phyloP scores from a whole-genome alignment of 306 rosid genomes.

The Urtica urens region DNA sequence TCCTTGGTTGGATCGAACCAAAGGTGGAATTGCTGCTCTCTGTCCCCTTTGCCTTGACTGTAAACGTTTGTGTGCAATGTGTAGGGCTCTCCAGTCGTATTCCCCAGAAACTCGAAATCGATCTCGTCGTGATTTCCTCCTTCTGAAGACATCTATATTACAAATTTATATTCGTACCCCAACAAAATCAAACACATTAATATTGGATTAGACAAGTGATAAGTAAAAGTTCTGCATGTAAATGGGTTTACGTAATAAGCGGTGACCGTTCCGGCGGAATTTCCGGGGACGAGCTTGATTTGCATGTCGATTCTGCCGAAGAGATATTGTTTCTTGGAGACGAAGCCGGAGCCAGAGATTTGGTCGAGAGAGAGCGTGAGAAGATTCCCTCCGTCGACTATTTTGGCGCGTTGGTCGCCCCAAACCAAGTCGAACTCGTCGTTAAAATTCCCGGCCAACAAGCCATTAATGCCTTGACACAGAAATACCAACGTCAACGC shows the following conservation, averaged over 20 bases:
- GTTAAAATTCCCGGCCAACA: constrained; percentile 11
- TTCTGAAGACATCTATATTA: constrained; percentile 20
- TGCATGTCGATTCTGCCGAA: constrained; percentile 28
- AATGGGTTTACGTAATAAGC: constrained; percentile 18
- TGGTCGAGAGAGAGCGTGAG: constrained; percentile 23
- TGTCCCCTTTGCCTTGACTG: constrained; percentile 19
- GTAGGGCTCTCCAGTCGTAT: constrained; percentile 25
- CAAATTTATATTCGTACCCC: not conserved
- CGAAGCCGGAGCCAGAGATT: constrained; percentile 27
- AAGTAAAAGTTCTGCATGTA: not conserved
- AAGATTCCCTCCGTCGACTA: constrained; percentile 17
- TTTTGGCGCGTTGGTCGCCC: constrained; percentile 23
- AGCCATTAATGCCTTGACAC: not conserved
- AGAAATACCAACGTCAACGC: not conserved
- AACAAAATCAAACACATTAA: not conserved
- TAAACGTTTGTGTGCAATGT: constrained; percentile 26
- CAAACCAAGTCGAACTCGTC: constrained; percentile 15
- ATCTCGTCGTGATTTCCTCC: constrained; percentile 24
- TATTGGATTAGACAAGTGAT: not conserved
- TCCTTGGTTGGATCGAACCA: constrained; percentile 30
- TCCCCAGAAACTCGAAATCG: constrained; percentile 31
- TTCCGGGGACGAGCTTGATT: constrained; percentile 24
- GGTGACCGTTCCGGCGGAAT: constrained; percentile 31
- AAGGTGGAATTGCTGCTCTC: constrained; percentile 30
- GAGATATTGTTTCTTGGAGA: constrained; percentile 21